Percentiles rank a stretch among this genome's conserved stretches.
Evolutionary conservation across 1,139 yeast species (phyloP).

Genomic region (Magnusiomyces tetraspermus): DNA sequence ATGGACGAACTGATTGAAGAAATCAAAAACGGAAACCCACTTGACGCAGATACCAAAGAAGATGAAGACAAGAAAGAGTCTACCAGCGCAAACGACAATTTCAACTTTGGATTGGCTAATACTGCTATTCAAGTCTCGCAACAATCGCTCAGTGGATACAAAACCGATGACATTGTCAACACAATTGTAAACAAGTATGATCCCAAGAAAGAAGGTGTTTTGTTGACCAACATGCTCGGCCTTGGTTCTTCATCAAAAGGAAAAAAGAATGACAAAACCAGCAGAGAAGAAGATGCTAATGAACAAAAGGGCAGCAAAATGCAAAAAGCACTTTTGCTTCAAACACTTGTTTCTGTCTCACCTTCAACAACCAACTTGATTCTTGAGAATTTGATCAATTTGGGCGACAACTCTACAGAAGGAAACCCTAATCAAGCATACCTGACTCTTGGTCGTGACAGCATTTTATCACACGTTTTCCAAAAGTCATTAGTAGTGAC

Average conservation of each 20-base stretch:
- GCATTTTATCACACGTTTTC: slow-evolving; percentile 74
- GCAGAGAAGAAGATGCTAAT: slow-evolving; percentile 53
- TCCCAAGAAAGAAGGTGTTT: slow-evolving; percentile 35
- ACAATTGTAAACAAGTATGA: slow-evolving; percentile 50
- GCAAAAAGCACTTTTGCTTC: slow-evolving; percentile 66
- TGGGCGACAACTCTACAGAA: background rate
- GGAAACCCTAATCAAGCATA: background rate
- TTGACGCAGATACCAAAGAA: background rate
- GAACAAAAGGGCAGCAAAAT: slow-evolving; percentile 84
- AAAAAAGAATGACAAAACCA: slow-evolving; percentile 16
- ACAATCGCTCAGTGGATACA: slow-evolving; percentile 42
- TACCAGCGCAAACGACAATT: background rate
- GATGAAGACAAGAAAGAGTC: background rate
- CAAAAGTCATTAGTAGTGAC: slow-evolving; percentile 32
- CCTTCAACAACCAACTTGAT: slow-evolving; percentile 30
- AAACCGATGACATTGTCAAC: slow-evolving; percentile 54
- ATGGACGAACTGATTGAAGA: slow-evolving; percentile 53
- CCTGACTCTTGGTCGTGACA: slow-evolving; percentile 6
- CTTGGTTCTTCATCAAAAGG: slow-evolving; percentile 24
- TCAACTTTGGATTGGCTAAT: slow-evolving; percentile 18
- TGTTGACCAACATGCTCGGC: slow-evolving; percentile 60
- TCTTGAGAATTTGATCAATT: slow-evolving; percentile 57
- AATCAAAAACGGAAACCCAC: background rate
- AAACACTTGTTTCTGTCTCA: slow-evolving; percentile 52
- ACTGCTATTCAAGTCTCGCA: slow-evolving; percentile 47